A percentile compares a stretch with the other conserved stretches of the same genome.
Evolutionary conservation across 2,329 filamentous ascomycete genomes (phyloP).

Genomic region (Neofusicoccum sp.): DNA sequence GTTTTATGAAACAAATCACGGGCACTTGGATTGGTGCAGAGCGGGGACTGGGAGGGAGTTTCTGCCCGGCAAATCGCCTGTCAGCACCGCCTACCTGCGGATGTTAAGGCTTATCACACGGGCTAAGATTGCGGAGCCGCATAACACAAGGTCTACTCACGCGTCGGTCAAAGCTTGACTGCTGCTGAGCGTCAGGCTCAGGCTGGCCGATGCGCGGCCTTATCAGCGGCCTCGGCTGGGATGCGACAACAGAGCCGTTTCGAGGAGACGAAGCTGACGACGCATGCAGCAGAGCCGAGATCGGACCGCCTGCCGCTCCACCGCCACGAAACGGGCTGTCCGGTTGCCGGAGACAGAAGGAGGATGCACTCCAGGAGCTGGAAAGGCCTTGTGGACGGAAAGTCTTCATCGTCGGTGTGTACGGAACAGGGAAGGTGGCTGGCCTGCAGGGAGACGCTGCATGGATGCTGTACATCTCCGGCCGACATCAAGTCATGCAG

Average conservation of each 20-base stretch:
- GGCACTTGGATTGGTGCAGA: not conserved
- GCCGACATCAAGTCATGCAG: too few species aligned
- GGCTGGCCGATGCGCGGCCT: not conserved
- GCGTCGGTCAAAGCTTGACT: not conserved
- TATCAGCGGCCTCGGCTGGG: not conserved
- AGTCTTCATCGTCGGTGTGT: too few species aligned
- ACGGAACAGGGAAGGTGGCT: too few species aligned
- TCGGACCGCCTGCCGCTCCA: not conserved
- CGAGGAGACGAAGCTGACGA: constrained; percentile 8
- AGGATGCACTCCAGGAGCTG: too few species aligned
- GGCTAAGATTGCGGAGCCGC: not conserved
- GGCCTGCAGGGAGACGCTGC: too few species aligned
- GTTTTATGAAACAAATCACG: constrained; percentile 3
- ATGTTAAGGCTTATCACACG: not conserved
- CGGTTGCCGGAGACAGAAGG: not conserved
- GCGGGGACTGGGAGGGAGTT: not conserved
- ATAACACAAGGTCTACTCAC: constrained; percentile 4
- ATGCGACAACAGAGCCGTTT: not conserved
- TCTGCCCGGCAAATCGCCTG: not conserved
- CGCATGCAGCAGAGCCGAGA: constrained; percentile 3
- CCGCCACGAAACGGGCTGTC: not conserved
- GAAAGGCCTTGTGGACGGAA: too few species aligned
- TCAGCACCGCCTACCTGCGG: not conserved
- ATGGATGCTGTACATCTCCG: too few species aligned
- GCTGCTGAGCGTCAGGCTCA: not conserved